Evolutionary conservation across 1,139 yeast species (phyloP), one percentile per base, ranked within the genome.

Genomic region (Arxiozyma heterogenica): DNA sequence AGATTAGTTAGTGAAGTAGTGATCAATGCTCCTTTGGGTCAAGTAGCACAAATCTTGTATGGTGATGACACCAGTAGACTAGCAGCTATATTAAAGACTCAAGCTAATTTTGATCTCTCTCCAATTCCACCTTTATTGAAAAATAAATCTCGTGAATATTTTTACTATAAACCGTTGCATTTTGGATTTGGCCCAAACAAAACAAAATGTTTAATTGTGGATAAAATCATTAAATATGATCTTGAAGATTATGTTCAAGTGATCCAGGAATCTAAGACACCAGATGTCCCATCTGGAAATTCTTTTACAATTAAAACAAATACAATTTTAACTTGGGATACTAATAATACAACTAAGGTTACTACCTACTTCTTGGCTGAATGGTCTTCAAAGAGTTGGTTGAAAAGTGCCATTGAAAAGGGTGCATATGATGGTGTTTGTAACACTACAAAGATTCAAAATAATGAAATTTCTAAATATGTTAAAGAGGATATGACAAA

Each of bases 121-220:
- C 79, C 76, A 1, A 76, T 89, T 49, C 76, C 83, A 0, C 74
- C 75, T 17, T 74, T 82, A 56, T 45, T 65, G 18, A 73, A 72
- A 4, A 62, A 69, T 22, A 73, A 73, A 54, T 61, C 62, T 49
- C 77, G 98, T 58, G 73, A 76, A 44, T 91, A 84, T 65, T 75
- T 78, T 3, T 94, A 89, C 67, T 76, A 75, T 44, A 91, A 91
- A 69, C 98, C 97, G 1, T 73, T 93, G 55, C 75, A 78, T 55
- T 89, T 84, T 0, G 82, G 95, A 1, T 84, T 94, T 57, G 98
- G 98, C 0, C 98, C 98, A 11, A 91, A 88, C 64, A 95, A 90
- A 64, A 91, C 98, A 1, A 76, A 77, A 58, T 93, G 98, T 71
- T 67, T 79, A 25, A 83, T 88, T 54, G 80, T 82, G 0, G 98